A percentile compares a stretch with the other conserved stretches of the same genome.
Conservation (phyloP, 2,329 filamentous ascomycete species). For the Hirsutella rhossiliensis region DNA sequence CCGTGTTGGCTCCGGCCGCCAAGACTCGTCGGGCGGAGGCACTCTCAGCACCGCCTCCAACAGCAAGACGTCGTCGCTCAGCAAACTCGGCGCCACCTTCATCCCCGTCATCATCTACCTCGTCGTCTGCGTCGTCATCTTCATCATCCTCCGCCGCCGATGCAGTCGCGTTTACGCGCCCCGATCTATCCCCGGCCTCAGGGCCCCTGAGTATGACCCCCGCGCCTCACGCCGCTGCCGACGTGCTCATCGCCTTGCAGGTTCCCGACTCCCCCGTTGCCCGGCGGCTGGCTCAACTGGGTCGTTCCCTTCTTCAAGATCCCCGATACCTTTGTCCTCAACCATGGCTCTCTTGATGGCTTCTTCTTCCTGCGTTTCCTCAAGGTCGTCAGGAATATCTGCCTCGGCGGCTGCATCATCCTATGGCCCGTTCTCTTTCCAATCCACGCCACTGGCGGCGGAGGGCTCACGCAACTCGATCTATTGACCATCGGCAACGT, state of each 20-base stretch:
- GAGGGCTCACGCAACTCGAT: conserved; percentile 53
- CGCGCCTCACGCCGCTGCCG: not conserved
- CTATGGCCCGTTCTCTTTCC: conserved; percentile 83
- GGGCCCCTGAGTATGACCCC: conserved; percentile 24
- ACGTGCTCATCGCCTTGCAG: not conserved
- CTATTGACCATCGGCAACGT: conserved; percentile 72
- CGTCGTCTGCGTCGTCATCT: conserved; percentile 35
- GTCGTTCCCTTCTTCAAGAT: conserved; percentile 52
- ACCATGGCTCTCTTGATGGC: conserved; percentile 84
- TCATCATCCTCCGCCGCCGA: conserved; percentile 34
- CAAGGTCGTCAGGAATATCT: conserved; percentile 63
- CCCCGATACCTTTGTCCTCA: conserved; percentile 68
- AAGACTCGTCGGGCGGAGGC: conserved; percentile 18
- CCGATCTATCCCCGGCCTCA: conserved; percentile 35
- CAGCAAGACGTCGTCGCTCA: conserved; percentile 21
- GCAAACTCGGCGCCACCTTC: conserved; percentile 35
- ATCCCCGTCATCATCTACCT: conserved; percentile 40
- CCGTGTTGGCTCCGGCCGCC: conserved; percentile 20
- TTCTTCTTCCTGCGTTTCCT: conserved; percentile 75
- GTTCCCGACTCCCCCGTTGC: conserved; percentile 11
- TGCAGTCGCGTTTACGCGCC: conserved; percentile 43
- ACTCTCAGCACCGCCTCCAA: conserved; percentile 19
- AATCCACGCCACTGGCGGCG: conserved; percentile 74
- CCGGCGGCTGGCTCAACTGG: conserved; percentile 56
- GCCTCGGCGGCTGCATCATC: conserved; percentile 70